A percentile compares a stretch with the other conserved stretches of the same genome.
Evolutionary conservation across 106 monocot genomes (phyloP).

Genomic region (Chionographis japonica): DNA sequence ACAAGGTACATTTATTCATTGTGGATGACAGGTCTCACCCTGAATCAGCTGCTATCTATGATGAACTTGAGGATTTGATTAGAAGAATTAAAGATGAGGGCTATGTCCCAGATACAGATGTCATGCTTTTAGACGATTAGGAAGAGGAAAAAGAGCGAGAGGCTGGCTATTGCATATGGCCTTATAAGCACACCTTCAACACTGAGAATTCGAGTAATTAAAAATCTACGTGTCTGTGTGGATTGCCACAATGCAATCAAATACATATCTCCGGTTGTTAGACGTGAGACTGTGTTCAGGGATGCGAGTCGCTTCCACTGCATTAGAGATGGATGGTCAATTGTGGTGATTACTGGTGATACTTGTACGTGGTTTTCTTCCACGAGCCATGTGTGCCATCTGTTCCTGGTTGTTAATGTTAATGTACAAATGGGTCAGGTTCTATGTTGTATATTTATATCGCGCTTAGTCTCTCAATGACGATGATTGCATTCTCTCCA

Average conservation of each 20-base stretch:
- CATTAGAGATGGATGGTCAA: slow-evolving; percentile 34
- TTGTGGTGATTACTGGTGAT: slow-evolving; percentile 67
- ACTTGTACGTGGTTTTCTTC: background rate
- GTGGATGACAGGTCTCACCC: slow-evolving; percentile 48
- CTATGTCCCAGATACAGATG: slow-evolving; percentile 48
- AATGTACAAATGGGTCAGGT: no score
- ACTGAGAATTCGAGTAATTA: slow-evolving; percentile 35
- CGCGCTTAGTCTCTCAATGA: no score
- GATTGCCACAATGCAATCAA: slow-evolving; percentile 72
- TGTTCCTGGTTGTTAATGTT: no score
- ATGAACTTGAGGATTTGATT: slow-evolving; percentile 45
- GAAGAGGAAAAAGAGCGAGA: slow-evolving; percentile 62
- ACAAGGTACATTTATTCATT: slow-evolving; percentile 38
- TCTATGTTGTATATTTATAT: no score
- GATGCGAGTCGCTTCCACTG: slow-evolving; percentile 58
- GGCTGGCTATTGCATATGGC: slow-evolving; percentile 58
- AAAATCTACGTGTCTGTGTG: slow-evolving; percentile 47
- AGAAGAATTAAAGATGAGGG: slow-evolving; percentile 56
- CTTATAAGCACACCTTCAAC: slow-evolving; percentile 28
- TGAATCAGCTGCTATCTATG: slow-evolving; percentile 29
- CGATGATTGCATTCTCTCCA: no score
- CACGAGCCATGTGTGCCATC: no score
- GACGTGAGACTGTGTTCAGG: slow-evolving; percentile 46
- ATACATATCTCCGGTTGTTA: slow-evolving; percentile 44
- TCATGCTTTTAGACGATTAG: slow-evolving; percentile 49